Conservation (phyloP, 768 basidiomycete species). For the Lactarius quietus region DNA sequence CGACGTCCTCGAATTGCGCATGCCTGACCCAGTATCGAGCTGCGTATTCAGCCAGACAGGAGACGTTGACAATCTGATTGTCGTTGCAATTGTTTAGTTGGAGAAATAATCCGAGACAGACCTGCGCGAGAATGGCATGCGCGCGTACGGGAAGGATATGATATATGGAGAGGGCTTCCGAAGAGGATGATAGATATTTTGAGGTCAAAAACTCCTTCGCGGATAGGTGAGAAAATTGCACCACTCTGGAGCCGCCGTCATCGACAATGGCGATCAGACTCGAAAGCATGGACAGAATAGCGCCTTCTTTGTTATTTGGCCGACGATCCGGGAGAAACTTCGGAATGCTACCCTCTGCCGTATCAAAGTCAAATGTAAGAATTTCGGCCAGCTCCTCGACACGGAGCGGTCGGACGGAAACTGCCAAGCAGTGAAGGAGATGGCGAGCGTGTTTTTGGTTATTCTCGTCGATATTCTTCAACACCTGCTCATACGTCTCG, state of each 20-base stretch:
- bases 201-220: constrained; percentile 12
- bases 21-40: not conserved
- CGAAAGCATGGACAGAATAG: constrained; percentile 9
- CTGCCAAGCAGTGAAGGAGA: constrained; percentile 12
- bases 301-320: not conserved
- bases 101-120: not conserved
- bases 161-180: not conserved
- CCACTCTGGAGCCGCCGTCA: not conserved
- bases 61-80: not conserved
- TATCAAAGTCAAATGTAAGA: constrained; percentile 12
- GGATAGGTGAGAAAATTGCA: constrained; percentile 14
- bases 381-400: constrained; percentile 6
- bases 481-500: not conserved
- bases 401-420: not conserved
- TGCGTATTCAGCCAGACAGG: not conserved
- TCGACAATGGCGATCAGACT: constrained; percentile 6
- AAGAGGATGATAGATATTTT: not conserved
- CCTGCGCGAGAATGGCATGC: not conserved
- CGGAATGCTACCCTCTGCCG: not conserved
- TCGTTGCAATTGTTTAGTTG: not conserved
- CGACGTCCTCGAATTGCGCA: not conserved
- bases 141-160: not conserved
- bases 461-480: not conserved
- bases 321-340: constrained; percentile 3
- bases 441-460: not conserved